These are phyloP conservation scores for Magnolia officinalis DNA, from an alignment of 164 flowering plant species.

Conservation along the genomic window DNA sequence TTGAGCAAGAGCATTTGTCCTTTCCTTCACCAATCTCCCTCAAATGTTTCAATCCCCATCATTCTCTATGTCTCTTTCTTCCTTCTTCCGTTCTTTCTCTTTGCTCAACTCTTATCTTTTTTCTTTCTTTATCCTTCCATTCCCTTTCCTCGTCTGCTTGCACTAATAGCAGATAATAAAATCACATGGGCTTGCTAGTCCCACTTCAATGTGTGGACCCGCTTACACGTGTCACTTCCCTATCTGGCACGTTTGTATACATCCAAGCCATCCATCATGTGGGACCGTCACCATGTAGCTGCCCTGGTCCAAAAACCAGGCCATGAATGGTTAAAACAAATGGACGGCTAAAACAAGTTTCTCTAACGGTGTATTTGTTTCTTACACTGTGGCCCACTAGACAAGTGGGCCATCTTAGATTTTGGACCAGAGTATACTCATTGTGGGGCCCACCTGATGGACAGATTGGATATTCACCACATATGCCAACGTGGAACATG, in stretches of 20 bases:
- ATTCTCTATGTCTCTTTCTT: constrained; percentile 3
- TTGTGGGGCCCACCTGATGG: no score
- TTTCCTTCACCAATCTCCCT: neutral
- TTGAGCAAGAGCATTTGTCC: neutral
- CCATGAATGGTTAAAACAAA: neutral
- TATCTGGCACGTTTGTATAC: neutral
- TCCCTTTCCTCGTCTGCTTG: constrained; percentile 1
- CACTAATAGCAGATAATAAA: neutral
- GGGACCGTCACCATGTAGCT: neutral
- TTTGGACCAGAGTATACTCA: no score
- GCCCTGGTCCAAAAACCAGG: neutral
- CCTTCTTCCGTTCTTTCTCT: neutral
- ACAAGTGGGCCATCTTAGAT: no score
- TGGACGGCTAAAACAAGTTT: neutral
- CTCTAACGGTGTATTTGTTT: no score
- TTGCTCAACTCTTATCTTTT: neutral
- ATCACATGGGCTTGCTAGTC: neutral
- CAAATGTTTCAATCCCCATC: constrained; percentile 9
- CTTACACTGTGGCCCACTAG: no score
- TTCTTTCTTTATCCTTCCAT: neutral
- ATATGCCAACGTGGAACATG: no score
- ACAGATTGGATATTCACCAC: no score
- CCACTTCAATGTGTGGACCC: neutral
- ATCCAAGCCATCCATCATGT: neutral
- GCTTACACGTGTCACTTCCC: neutral